phyloP scores from a whole-genome alignment of 768 basidiomycete species.

The button mushroom (Agaricus bisporus) region DNA sequence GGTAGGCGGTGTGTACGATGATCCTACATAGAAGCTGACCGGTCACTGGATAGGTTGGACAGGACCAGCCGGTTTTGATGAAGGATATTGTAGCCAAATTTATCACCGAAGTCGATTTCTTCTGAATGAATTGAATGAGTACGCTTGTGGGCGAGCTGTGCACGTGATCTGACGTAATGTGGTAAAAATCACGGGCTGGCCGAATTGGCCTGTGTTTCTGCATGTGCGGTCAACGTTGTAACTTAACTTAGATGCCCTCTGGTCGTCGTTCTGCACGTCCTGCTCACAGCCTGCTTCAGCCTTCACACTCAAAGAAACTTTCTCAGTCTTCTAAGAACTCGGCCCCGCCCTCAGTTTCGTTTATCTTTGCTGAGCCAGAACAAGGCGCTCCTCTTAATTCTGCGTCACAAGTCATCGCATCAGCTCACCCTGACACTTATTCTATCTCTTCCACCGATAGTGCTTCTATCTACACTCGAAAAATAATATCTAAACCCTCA shows the following conservation, averaged over 20 bases:
- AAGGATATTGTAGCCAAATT: slow-evolving; percentile 18
- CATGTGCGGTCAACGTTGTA: background rate
- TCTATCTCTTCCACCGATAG: background rate
- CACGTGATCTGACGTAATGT: slow-evolving; percentile 9
- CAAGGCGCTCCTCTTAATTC: slow-evolving; percentile 5
- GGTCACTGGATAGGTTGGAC: slow-evolving; percentile 9
- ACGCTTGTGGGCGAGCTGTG: background rate
- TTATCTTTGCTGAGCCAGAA: slow-evolving; percentile 8
- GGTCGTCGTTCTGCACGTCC: slow-evolving; percentile 6
- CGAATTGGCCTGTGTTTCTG: background rate
- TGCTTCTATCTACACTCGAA: background rate
- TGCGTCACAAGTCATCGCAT: slow-evolving; percentile 1
- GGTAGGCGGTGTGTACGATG: slow-evolving; percentile 14
- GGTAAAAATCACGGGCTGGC: background rate
- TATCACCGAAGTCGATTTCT: slow-evolving; percentile 11
- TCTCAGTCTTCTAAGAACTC: slow-evolving; percentile 1
- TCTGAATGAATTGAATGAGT: no score
- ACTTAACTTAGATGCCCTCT: background rate
- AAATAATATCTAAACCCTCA: background rate
- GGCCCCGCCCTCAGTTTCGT: background rate
- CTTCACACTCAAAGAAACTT: background rate
- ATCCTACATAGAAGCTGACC: background rate
- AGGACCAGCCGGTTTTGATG: slow-evolving; percentile 16
- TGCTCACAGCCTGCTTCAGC: background rate
- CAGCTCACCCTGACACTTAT: background rate